Conservation (phyloP, 345 rosid genomes). For the Cardamine chenopodiifolia region DNA sequence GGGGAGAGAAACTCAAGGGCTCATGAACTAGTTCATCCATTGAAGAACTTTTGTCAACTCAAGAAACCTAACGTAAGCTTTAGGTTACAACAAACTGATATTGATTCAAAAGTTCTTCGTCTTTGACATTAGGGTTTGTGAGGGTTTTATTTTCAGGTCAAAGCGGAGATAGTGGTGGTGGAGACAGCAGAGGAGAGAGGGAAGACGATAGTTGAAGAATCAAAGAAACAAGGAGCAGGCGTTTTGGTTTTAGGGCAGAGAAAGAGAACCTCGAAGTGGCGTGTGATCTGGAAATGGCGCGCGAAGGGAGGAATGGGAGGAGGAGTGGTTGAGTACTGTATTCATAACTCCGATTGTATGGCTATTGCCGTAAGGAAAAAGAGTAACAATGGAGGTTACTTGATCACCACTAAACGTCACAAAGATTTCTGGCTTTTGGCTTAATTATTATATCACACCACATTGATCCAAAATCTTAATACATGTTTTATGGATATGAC, state of each 20-base stretch:
- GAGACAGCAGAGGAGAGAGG: slow-evolving; percentile 89
- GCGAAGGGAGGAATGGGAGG: slow-evolving; percentile 33
- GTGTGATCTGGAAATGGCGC: slow-evolving; percentile 83
- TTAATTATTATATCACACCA: slow-evolving; percentile 24
- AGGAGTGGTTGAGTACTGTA: slow-evolving; percentile 78
- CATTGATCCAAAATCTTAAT: neutral
- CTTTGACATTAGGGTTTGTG: slow-evolving; percentile 1
- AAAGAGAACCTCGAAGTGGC: slow-evolving; percentile 76
- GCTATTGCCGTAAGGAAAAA: slow-evolving; percentile 91
- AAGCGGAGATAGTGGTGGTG: slow-evolving; percentile 66
- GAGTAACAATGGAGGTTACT: slow-evolving; percentile 87
- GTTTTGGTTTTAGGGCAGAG: slow-evolving; percentile 82
- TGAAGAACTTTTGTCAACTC: slow-evolving; percentile 69
- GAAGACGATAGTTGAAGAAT: slow-evolving; percentile 76
- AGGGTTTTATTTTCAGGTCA: slow-evolving; percentile 62
- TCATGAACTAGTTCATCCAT: slow-evolving; percentile 59
- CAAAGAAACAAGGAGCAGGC: slow-evolving; percentile 70
- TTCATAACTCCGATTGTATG: slow-evolving; percentile 91
- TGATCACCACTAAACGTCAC: slow-evolving; percentile 96
- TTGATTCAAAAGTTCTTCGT: neutral
- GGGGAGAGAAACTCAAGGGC: slow-evolving; percentile 60
- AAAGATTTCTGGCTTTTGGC: slow-evolving; percentile 99
- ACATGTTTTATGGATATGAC: no score
- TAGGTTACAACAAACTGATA: neutral
- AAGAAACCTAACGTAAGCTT: slow-evolving; percentile 82